These are phyloP conservation scores for Globisporangium cystogenes DNA, from an alignment of 352 stramenopile genomes.

Conservation along the genomic window DNA sequence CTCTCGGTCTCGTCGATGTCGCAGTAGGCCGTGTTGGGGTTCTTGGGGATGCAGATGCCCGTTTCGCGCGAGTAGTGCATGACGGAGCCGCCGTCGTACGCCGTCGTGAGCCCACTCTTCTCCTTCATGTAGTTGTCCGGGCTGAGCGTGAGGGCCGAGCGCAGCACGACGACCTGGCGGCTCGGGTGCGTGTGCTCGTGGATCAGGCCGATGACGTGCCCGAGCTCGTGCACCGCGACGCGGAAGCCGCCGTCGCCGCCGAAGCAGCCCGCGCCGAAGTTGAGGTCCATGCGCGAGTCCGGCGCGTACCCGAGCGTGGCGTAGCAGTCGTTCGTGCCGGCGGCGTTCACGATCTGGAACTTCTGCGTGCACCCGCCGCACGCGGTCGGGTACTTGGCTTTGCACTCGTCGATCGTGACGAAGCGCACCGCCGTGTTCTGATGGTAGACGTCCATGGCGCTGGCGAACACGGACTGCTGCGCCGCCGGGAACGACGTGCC, in stretches of 20 bases:
- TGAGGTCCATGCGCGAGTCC: slow-evolving; percentile 31
- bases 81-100: slow-evolving; percentile 31
- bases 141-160: slow-evolving; percentile 33
- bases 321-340: slow-evolving; percentile 26
- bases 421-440: slow-evolving; percentile 28
- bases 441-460: slow-evolving; percentile 34
- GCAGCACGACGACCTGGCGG: slow-evolving; percentile 37
- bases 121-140: slow-evolving; percentile 48
- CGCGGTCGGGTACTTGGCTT: slow-evolving; percentile 19
- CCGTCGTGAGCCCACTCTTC: slow-evolving; percentile 14
- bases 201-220: slow-evolving; percentile 34
- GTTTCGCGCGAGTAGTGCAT: slow-evolving; percentile 43
- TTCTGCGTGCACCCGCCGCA: slow-evolving; percentile 35
- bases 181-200: slow-evolving; percentile 45
- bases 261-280: slow-evolving; percentile 37
- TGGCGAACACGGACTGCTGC: slow-evolving; percentile 26
- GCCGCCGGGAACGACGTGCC: slow-evolving; percentile 17
- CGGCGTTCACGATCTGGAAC: slow-evolving; percentile 25
- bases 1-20: slow-evolving; percentile 29
- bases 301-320: slow-evolving; percentile 37
- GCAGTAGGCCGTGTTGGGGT: slow-evolving; percentile 22
- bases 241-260: slow-evolving; percentile 29
- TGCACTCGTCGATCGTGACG: slow-evolving; percentile 25
- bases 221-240: slow-evolving; percentile 38
- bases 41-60: slow-evolving; percentile 32